Percentiles rank a stretch among this genome's conserved stretches.
These are phyloP conservation scores for Leccinum arenicola DNA, from an alignment of 768 basidiomycete species.

Conservation along the genomic window DNA sequence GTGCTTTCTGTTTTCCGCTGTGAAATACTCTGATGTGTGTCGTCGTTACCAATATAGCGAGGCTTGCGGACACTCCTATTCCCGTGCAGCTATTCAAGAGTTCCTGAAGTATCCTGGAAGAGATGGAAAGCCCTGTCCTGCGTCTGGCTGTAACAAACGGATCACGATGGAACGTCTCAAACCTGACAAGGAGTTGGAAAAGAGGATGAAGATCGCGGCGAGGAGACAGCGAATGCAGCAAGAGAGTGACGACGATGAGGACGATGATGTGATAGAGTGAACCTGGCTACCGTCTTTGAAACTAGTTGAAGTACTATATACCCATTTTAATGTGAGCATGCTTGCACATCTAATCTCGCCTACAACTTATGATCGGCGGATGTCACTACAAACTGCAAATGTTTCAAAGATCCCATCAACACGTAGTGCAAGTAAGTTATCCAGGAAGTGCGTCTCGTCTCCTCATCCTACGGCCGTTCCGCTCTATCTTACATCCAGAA, in stretches of 20 bases:
- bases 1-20: slow-evolving; percentile 23
- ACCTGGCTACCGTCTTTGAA: background rate
- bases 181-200: slow-evolving; percentile 56
- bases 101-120: slow-evolving; percentile 45
- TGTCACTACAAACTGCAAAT: background rate
- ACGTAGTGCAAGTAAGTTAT: background rate
- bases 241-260: slow-evolving; percentile 36
- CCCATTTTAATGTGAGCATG: slow-evolving; percentile 11
- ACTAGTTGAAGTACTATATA: slow-evolving; percentile 4
- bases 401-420: background rate
- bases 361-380: background rate
- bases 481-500: background rate
- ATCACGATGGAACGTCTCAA: slow-evolving; percentile 52
- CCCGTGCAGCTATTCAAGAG: slow-evolving; percentile 62
- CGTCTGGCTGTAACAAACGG: slow-evolving; percentile 64
- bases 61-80: slow-evolving; percentile 82
- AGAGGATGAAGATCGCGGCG: slow-evolving; percentile 56
- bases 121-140: slow-evolving; percentile 55
- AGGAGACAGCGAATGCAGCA: slow-evolving; percentile 48
- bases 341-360: background rate
- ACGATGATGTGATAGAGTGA: slow-evolving; percentile 58
- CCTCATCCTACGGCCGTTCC: background rate
- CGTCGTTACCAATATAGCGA: slow-evolving; percentile 38
- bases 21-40: slow-evolving; percentile 4
- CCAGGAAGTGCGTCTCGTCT: background rate